Evolutionary conservation across 2,329 filamentous ascomycete species (phyloP).

Genomic region (Pseudomassariella vexata): DNA sequence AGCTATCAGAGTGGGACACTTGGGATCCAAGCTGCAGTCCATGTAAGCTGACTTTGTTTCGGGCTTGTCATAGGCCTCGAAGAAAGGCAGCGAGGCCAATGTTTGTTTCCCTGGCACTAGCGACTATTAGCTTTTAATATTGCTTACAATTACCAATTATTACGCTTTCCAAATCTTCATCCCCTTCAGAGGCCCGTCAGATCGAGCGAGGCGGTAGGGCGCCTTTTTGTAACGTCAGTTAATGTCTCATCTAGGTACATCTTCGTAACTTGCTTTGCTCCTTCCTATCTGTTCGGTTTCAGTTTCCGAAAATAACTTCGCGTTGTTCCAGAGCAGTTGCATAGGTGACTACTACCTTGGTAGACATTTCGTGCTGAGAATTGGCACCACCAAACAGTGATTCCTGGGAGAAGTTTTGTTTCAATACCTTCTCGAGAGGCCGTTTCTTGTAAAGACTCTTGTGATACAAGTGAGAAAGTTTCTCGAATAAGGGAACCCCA

Average conservation of each 20-base stretch:
- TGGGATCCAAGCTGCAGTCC: constrained; percentile 13
- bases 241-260: not conserved
- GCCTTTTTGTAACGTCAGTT: too few relatives aligned
- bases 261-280: constrained; percentile 12
- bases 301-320: constrained; percentile 23
- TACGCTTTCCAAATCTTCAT: constrained; percentile 25
- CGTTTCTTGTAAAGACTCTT: constrained; percentile 23
- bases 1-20: constrained; percentile 18
- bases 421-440: constrained; percentile 17
- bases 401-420: constrained; percentile 18
- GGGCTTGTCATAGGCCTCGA: constrained; percentile 20
- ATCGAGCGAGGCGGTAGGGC: constrained; percentile 20
- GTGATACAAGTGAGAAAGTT: constrained; percentile 22
- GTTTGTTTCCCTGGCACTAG: constrained; percentile 21
- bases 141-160: constrained; percentile 3
- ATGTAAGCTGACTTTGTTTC: constrained; percentile 18
- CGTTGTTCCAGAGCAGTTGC: constrained; percentile 14
- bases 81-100: constrained; percentile 20
- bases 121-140: not conserved
- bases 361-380: constrained; percentile 14
- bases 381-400: constrained; percentile 20
- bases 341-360: constrained; percentile 21
- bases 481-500: constrained; percentile 19
- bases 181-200: constrained; percentile 17
- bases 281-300: constrained; percentile 20